phyloP scores from a whole-genome alignment of 495 filamentous ascomycete genomes.

The Corynascus novoguineensis region DNA sequence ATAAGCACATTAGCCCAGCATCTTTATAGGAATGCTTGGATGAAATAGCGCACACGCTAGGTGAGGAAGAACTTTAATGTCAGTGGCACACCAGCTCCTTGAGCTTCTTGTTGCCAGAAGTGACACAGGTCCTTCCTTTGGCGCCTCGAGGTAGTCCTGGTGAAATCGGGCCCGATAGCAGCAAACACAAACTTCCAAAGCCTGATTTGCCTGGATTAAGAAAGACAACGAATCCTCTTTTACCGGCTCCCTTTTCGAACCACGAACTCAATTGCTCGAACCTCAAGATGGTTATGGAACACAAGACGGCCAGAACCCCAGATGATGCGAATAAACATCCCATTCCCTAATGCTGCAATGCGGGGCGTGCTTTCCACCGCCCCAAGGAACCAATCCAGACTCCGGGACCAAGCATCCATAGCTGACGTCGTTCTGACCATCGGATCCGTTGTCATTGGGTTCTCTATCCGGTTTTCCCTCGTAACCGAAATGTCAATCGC shows the following conservation, averaged over 20 bases:
- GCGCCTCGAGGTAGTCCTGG: too few species aligned
- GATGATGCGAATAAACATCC: slow-evolving; percentile 31
- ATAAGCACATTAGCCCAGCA: too few species aligned
- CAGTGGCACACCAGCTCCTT: too few species aligned
- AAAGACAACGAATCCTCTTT: too few species aligned
- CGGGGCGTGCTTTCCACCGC: slow-evolving; percentile 22
- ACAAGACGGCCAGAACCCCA: slow-evolving; percentile 15
- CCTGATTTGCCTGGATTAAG: too few species aligned
- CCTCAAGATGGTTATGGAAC: slow-evolving; percentile 11
- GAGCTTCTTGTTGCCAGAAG: too few species aligned
- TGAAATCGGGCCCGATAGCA: too few species aligned
- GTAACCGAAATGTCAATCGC: slow-evolving; percentile 34
- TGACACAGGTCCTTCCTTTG: too few species aligned
- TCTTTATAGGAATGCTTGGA: too few species aligned
- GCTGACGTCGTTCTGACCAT: slow-evolving; percentile 22
- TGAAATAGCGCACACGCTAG: too few species aligned
- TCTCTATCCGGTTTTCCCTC: slow-evolving; percentile 27
- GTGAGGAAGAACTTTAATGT: too few species aligned
- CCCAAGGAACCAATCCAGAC: slow-evolving; percentile 32
- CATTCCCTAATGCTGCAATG: slow-evolving; percentile 35
- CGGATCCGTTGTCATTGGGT: slow-evolving; percentile 28
- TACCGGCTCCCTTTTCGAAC: neutral
- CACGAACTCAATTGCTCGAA: slow-evolving; percentile 15
- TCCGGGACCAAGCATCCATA: slow-evolving; percentile 30
- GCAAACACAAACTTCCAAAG: too few species aligned